Conservation (phyloP, 805 yeast species). For the Candida tibetensis region DNA sequence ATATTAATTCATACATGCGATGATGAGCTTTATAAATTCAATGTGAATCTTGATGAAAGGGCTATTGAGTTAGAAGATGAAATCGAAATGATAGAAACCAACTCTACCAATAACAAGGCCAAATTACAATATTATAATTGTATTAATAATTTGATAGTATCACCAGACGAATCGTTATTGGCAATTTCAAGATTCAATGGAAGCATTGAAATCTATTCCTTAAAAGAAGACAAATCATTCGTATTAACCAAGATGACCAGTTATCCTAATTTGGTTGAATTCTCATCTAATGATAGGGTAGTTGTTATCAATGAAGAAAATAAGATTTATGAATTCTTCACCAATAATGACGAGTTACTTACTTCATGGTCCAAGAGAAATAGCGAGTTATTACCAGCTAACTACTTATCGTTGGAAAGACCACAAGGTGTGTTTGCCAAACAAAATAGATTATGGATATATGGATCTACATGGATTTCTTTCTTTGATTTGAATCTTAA, state of each 20-base stretch:
- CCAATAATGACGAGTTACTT: constrained; percentile 31
- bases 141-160: constrained; percentile 52
- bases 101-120: constrained; percentile 9
- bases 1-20: constrained; percentile 55
- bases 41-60: constrained; percentile 30
- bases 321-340: constrained; percentile 66
- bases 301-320: constrained; percentile 71
- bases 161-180: constrained; percentile 42
- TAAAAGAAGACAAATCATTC: constrained; percentile 25
- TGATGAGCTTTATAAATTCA: constrained; percentile 54
- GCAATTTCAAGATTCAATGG: constrained; percentile 68
- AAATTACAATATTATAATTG: constrained; percentile 47
- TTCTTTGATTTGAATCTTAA: constrained; percentile 64
- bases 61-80: constrained; percentile 38
- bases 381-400: constrained; percentile 69
- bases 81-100: constrained; percentile 29
- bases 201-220: constrained; percentile 50
- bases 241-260: constrained; percentile 59
- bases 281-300: constrained; percentile 51
- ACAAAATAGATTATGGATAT: constrained; percentile 66
- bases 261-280: constrained; percentile 59
- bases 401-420: constrained; percentile 53
- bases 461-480: constrained; percentile 80
- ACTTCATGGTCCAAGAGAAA: constrained; percentile 81
- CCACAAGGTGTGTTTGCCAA: constrained; percentile 70